Conservation (phyloP, 2,329 filamentous ascomycete genomes). For the Colletotrichum lini region DNA sequence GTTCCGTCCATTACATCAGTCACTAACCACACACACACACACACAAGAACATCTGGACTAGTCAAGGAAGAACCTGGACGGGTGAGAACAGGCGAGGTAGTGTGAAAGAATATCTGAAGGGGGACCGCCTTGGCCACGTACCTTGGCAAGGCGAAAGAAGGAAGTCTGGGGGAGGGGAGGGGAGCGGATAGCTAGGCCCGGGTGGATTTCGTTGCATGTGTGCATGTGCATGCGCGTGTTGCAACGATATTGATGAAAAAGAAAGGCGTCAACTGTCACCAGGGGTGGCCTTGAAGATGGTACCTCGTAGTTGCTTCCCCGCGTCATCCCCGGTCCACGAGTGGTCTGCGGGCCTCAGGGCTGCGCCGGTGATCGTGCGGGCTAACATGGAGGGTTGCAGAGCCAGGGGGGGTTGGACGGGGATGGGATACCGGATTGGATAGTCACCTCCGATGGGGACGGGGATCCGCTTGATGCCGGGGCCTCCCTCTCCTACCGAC, state of each 20-base stretch:
- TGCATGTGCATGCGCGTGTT: not conserved
- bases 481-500: not conserved
- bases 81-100: not conserved
- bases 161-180: slow-evolving; percentile 14
- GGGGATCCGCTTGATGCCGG: slow-evolving; percentile 24
- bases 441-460: slow-evolving; percentile 26
- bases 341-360: slow-evolving; percentile 14
- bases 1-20: not conserved
- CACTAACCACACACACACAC: not conserved
- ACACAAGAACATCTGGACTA: not conserved
- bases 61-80: not conserved
- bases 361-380: slow-evolving; percentile 9
- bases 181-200: not conserved
- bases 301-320: slow-evolving; percentile 1
- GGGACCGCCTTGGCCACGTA: too few species aligned
- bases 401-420: slow-evolving; percentile 20
- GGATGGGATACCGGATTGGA: slow-evolving; percentile 30
- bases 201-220: slow-evolving; percentile 9
- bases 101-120: not conserved
- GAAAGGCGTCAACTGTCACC: slow-evolving; percentile 18
- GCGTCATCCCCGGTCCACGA: slow-evolving; percentile 13
- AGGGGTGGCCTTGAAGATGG: not conserved
- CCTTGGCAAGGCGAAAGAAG: not conserved
- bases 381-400: slow-evolving; percentile 22
- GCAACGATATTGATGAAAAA: slow-evolving; percentile 37